Evolutionary conservation across 2,329 filamentous ascomycete species (phyloP), one percentile per base, ranked within the genome.

Genomic region (Colletotrichum theobromicola): DNA sequence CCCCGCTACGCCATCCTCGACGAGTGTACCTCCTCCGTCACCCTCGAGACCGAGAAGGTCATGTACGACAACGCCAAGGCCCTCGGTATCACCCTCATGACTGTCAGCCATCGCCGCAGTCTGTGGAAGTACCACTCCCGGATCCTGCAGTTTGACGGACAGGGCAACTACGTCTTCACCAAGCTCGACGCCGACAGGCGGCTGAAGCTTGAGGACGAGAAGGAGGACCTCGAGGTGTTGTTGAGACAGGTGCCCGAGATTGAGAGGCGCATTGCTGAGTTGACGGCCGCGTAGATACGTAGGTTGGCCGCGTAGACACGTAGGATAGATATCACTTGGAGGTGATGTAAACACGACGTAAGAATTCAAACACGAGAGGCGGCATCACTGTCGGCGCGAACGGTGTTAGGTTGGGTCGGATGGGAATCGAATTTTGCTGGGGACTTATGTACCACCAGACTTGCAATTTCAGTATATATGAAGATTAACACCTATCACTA

Each of bases 11-110:
- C 97, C 13, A 99, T 99, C 78, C 88, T 99, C 46, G 97, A 99
- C 82, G 97, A 99, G 86, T 99, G 97, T 84, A 99, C 97, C 8
- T 96, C 93, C 71, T 95, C 93, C 67, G 95, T 99, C n/a, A 98
- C 97, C 18, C 89, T 98, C 32, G 96, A 98, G 79, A 95, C 96
- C 75, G 97, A 99, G 82, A 94, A 95, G 82, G 90, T 95, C 82
- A 98, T 99, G 95, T 99, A 99, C 84, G 96, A 98, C 79, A 96
- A 95, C 70, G 97, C 97, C 65, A 98, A 99, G 88, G 89, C 91
- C 21, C 86, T 98, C 21, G 95, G 95, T 5, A 97, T 98, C 79
- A 98, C 97, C 0, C 89, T 99, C 76, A 98, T 99, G 95, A 99
- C 97, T 0, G 97, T 99, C 28, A 95, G 93, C 77, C 97, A 99